Conservation (phyloP, 352 stramenopile genomes). For the Phytopythium helicoides region DNA sequence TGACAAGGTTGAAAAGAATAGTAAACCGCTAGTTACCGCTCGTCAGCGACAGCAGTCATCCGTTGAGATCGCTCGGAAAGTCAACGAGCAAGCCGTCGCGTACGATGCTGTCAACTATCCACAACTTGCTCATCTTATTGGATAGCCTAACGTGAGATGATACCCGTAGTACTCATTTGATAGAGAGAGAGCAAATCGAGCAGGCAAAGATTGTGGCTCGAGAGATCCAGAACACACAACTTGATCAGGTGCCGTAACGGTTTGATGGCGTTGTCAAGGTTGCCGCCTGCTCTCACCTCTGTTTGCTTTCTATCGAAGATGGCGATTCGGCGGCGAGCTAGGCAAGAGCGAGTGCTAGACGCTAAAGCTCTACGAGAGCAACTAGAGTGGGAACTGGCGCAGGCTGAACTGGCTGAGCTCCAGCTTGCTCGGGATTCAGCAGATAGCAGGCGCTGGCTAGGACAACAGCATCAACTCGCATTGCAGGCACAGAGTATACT, state of each 20-base stretch:
- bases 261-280: neutral
- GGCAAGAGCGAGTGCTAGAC: constrained; percentile 26
- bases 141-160: neutral
- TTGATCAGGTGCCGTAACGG: constrained; percentile 18
- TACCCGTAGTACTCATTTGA: neutral
- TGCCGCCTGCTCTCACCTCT: too few relatives aligned
- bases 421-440: constrained; percentile 12
- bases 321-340: constrained; percentile 11
- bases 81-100: neutral
- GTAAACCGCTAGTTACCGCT: neutral
- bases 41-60: neutral
- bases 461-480: constrained; percentile 18
- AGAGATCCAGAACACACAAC: constrained; percentile 9
- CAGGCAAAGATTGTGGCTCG: neutral
- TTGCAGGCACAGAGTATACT: constrained; percentile 25
- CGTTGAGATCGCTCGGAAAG: neutral
- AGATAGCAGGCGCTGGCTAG: constrained; percentile 3
- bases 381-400: constrained; percentile 35
- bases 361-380: constrained; percentile 22
- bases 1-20: neutral
- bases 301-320: constrained; percentile 20
- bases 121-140: neutral
- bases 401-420: constrained; percentile 10
- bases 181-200: neutral
- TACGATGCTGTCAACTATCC: neutral